These are phyloP conservation scores for Tausonia pullulans DNA, from an alignment of 1,284 basidiomycete species.

Conservation along the genomic window DNA sequence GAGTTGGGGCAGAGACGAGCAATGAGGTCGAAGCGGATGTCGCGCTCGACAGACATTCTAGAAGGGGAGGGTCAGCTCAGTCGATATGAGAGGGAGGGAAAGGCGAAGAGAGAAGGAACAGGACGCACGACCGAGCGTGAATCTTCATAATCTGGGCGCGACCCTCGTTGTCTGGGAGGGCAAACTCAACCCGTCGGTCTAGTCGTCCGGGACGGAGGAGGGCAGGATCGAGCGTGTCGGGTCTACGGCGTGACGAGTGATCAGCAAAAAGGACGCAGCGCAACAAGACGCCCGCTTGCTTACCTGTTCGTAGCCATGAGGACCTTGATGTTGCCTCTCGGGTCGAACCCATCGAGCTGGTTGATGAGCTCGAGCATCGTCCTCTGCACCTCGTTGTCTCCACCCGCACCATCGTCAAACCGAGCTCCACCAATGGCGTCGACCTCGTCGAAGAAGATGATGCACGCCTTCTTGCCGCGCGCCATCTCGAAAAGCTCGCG, in stretches of 20 bases:
- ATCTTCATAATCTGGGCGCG: slow-evolving; percentile 94
- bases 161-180: slow-evolving; percentile 88
- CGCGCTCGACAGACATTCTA: slow-evolving; percentile 94
- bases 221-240: slow-evolving; percentile 96
- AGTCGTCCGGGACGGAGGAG: slow-evolving; percentile 90
- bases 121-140: slow-evolving; percentile 75
- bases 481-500: slow-evolving; percentile 99
- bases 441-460: slow-evolving; percentile 99
- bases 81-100: not conserved
- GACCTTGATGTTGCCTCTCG: slow-evolving; percentile 98
- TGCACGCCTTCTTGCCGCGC: slow-evolving; percentile 95
- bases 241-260: slow-evolving; percentile 42
- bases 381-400: slow-evolving; percentile 97
- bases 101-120: not conserved
- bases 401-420: slow-evolving; percentile 97
- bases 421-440: slow-evolving; percentile 98
- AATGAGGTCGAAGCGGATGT: slow-evolving; percentile 96
- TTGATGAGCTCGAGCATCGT: slow-evolving; percentile 99
- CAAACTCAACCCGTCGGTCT: slow-evolving; percentile 93
- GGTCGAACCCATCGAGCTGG: slow-evolving; percentile 97
- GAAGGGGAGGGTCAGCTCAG: slow-evolving; percentile 1
- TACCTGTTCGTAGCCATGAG: slow-evolving; percentile 97
- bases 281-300: slow-evolving; percentile 28
- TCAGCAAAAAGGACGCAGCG: not conserved
- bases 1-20: slow-evolving; percentile 95